Evolutionary conservation across 2,329 filamentous ascomycete species (phyloP).

Genomic region (Emmonsia crescens): DNA sequence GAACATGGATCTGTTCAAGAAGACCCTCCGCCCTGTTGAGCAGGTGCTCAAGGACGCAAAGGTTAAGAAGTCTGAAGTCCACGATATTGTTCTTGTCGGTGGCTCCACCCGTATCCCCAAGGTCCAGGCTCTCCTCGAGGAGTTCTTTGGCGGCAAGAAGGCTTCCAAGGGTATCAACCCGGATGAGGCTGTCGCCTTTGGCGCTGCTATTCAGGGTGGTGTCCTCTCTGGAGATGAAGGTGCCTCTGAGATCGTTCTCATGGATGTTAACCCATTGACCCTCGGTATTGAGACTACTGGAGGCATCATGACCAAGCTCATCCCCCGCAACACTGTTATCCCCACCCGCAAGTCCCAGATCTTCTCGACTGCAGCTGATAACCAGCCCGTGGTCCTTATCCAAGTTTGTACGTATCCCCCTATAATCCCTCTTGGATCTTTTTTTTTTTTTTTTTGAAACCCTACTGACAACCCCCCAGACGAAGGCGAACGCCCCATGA

Average conservation of each 20-base stretch:
- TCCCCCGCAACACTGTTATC: constrained; percentile 87
- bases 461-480: constrained; percentile 23
- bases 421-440: neutral
- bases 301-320: constrained; percentile 95
- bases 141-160: constrained; percentile 93
- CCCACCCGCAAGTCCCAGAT: constrained; percentile 96
- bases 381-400: constrained; percentile 90
- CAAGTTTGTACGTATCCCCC: constrained; percentile 55
- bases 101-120: constrained; percentile 99
- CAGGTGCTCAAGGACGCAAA: constrained; percentile 98
- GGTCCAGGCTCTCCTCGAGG: constrained; percentile 87
- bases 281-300: constrained; percentile 96
- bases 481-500: constrained; percentile 87
- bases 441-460: neutral
- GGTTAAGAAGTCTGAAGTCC: constrained; percentile 87
- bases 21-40: constrained; percentile 96
- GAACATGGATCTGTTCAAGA: constrained; percentile 99
- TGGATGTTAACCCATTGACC: constrained; percentile 95
- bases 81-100: constrained; percentile 96
- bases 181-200: constrained; percentile 96
- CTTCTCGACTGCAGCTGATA: constrained; percentile 93
- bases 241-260: constrained; percentile 72
- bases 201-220: constrained; percentile 94
- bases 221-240: constrained; percentile 81
- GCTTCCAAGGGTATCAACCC: constrained; percentile 99